These are phyloP conservation scores for Fusarium sarcochroum DNA, from an alignment of 2,329 filamentous ascomycete genomes.

Conservation along the genomic window DNA sequence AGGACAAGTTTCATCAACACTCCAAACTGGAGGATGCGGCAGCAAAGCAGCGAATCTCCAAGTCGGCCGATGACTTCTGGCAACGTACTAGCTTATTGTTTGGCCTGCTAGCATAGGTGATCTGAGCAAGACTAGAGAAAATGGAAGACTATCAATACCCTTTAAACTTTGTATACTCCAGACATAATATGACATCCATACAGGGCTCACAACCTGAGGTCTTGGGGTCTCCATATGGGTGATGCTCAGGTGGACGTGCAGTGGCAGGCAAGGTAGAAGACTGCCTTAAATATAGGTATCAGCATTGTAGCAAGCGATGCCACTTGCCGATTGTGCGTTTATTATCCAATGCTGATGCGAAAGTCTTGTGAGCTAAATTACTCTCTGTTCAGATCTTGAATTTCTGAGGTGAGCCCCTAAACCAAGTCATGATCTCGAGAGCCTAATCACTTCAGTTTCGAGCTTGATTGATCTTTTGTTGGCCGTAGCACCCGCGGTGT, in stretches of 20 bases:
- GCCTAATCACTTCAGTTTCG: not conserved
- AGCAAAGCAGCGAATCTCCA: constrained; percentile 67
- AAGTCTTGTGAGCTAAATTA: too few species aligned
- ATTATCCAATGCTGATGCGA: too few species aligned
- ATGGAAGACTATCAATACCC: not conserved
- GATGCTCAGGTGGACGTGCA: too few species aligned
- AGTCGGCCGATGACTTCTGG: constrained; percentile 82
- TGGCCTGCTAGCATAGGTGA: constrained; percentile 72
- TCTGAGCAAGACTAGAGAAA: not conserved
- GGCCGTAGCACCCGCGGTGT: not conserved
- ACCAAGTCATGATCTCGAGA: not conserved
- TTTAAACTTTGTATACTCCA: not conserved
- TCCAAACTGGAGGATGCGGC: constrained; percentile 65
- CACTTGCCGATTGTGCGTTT: too few species aligned
- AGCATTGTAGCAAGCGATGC: too few species aligned
- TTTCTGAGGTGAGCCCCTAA: not conserved
- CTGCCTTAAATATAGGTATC: too few species aligned
- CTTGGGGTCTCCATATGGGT: too few species aligned
- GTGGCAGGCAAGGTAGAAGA: too few species aligned
- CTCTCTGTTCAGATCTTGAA: too few species aligned
- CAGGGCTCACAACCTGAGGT: not conserved
- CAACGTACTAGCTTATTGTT: constrained; percentile 86
- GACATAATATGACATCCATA: not conserved
- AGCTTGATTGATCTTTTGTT: not conserved
- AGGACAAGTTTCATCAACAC: constrained; percentile 60